Evolutionary conservation across 495 filamentous ascomycete genomes (phyloP).

Genomic region (Aspergillus nidulans): DNA sequence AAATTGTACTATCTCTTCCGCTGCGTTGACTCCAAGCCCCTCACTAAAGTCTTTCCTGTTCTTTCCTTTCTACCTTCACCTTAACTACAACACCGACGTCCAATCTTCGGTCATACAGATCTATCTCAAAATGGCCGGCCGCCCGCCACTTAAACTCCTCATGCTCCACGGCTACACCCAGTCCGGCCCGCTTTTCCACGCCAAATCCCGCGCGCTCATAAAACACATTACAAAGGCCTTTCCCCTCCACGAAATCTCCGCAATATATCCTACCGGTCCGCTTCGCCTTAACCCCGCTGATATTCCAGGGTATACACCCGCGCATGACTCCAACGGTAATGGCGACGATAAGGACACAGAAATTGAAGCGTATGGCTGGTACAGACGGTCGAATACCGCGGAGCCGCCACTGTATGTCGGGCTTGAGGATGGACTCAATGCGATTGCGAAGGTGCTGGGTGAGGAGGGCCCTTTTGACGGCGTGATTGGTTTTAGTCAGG

Average conservation of each 20-base stretch:
- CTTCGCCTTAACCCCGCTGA: slow-evolving; percentile 59
- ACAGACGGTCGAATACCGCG: slow-evolving; percentile 52
- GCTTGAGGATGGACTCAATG: slow-evolving; percentile 57
- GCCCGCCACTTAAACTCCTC: slow-evolving; percentile 50
- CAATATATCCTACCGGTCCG: slow-evolving; percentile 51
- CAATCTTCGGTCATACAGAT: no score
- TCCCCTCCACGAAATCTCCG: slow-evolving; percentile 46
- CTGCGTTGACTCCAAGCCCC: neutral
- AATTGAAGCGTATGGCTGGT: slow-evolving; percentile 80
- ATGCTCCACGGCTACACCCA: slow-evolving; percentile 79
- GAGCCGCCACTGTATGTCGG: slow-evolving; percentile 57
- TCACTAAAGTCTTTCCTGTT: neutral
- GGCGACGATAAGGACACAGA: slow-evolving; percentile 27
- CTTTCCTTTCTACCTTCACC: neutral
- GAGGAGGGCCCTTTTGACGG: slow-evolving; percentile 64
- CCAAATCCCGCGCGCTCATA: slow-evolving; percentile 82
- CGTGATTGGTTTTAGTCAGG: slow-evolving; percentile 73
- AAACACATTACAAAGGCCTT: slow-evolving; percentile 76
- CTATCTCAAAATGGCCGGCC: slow-evolving; percentile 9
- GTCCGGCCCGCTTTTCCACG: slow-evolving; percentile 78
- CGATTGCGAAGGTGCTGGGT: slow-evolving; percentile 54
- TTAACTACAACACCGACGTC: no score
- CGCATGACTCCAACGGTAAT: slow-evolving; percentile 3
- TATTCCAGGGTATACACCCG: slow-evolving; percentile 60
- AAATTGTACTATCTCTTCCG: neutral